Base-by-base conservation (phyloP, 306 rosid genomes). In the Quercus agrifolia region DNA sequence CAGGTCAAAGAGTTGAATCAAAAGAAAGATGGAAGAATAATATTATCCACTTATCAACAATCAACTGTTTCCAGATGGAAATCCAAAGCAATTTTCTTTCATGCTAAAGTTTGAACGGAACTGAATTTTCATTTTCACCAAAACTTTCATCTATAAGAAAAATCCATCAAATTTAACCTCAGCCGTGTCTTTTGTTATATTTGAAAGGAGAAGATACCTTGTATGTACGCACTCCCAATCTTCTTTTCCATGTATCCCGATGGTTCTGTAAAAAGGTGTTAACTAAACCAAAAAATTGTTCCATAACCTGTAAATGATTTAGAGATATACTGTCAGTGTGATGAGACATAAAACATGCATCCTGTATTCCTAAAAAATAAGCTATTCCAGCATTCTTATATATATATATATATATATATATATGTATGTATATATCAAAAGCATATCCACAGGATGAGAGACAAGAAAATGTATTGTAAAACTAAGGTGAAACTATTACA, bases 201-300 rank as follows among this genome's bases (percentile, higher is more conserved):
- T 30, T 64, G 28, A 25, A 69, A 73, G 77, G 70, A 82, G 75
- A 85, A 78, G 63, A 79, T 88, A 91, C 97, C 98, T 92, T 92
- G 90, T 94, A 94, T 18, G 97, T 94, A 6, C 98, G 93, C 44
- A 92, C 87, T 76, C 92, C 94, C 81, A 94, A 83, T 90, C 97
- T 87, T 83, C 98, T 88, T 84, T 89, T 91, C 91, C 96, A 70
- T 12, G 97, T 87, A 78, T 92, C 95, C 57, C 81, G 95, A 77
- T 91, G 95, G 81, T 91, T 92, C 78, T 84, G 91, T 27, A 94
- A 81, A 89, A 94, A 94, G 78, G 98, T 94, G 92, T 94, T 94
- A 27, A 92, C 98, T 83, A 94, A 83, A 79, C 91, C 90, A 80
- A 94, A 94, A 88, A 92, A 92, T 58, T 94, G 98, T 80, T 94